These are phyloP conservation scores for Fusarium fracticaudum DNA, from an alignment of 2,329 filamentous ascomycete genomes.

Conservation along the genomic window DNA sequence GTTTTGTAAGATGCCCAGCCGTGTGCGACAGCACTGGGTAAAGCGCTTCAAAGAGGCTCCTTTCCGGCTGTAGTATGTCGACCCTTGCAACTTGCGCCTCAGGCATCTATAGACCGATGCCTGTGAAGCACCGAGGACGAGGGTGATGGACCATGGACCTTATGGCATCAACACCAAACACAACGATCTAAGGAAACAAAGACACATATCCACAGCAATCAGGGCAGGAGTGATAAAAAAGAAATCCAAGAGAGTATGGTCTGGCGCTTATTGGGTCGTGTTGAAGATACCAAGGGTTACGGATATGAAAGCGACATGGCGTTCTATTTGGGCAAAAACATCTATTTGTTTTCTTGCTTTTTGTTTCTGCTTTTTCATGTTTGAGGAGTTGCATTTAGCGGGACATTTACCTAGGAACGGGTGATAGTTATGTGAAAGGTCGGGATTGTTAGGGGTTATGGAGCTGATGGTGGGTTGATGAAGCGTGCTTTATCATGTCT, in stretches of 20 bases:
- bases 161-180: neutral
- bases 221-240: neutral
- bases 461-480: constrained; percentile 11
- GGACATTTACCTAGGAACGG: neutral
- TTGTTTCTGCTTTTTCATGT: neutral
- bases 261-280: constrained; percentile 37
- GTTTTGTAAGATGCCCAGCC: constrained; percentile 68
- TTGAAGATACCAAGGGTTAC: constrained; percentile 39
- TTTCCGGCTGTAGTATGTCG: constrained; percentile 9
- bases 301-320: constrained; percentile 36
- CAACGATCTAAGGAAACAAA: constrained; percentile 5
- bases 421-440: neutral
- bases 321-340: constrained; percentile 29
- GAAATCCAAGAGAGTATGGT: constrained; percentile 29
- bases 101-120: neutral
- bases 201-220: neutral
- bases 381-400: constrained; percentile 29
- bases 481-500: constrained; percentile 10
- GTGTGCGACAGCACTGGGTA: constrained; percentile 65
- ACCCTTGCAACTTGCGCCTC: neutral
- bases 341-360: neutral
- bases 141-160: neutral
- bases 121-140: neutral
- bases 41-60: constrained; percentile 57
- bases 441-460: neutral